These are phyloP conservation scores for Flagelloscypha sp. DNA, from an alignment of 768 basidiomycete species.

Conservation along the genomic window DNA sequence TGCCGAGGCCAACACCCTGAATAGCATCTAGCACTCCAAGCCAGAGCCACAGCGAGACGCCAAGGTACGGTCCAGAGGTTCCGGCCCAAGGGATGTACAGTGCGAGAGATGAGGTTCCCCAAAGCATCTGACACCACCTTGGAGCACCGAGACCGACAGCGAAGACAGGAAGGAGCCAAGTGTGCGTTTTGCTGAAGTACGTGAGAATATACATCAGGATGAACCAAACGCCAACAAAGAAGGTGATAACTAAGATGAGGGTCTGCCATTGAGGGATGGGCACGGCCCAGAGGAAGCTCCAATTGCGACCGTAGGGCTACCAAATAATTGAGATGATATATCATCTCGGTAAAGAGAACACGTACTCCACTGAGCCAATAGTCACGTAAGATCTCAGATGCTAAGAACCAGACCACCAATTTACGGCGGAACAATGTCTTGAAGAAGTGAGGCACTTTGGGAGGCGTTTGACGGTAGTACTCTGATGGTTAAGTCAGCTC, in stretches of 20 bases:
- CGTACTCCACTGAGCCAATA: constrained; percentile 85
- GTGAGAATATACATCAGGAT: constrained; percentile 66
- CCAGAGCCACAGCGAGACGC: constrained; percentile 90
- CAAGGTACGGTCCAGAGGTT: constrained; percentile 75
- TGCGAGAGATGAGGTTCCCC: constrained; percentile 92
- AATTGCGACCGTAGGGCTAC: constrained; percentile 88
- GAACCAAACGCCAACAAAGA: constrained; percentile 88
- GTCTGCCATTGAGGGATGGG: constrained; percentile 79
- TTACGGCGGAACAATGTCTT: constrained; percentile 84
- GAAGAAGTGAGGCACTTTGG: constrained; percentile 90
- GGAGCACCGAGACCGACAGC: constrained; percentile 93
- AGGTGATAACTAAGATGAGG: constrained; percentile 65
- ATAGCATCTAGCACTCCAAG: constrained; percentile 90
- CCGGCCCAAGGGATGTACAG: constrained; percentile 95
- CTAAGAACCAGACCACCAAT: constrained; percentile 91
- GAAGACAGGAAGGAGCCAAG: constrained; percentile 91
- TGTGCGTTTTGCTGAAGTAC: constrained; percentile 86
- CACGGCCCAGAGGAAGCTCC: constrained; percentile 88
- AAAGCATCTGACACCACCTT: constrained; percentile 90
- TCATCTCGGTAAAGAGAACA: constrained; percentile 10
- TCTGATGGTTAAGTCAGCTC: constrained; percentile 33
- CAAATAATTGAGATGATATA: constrained; percentile 8
- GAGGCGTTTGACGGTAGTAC: constrained; percentile 87
- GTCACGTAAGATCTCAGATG: constrained; percentile 85
- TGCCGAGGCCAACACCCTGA: constrained; percentile 89